phyloP scores from a whole-genome alignment of 176 grass and related monocot genomes.

The Otatea glauca region DNA sequence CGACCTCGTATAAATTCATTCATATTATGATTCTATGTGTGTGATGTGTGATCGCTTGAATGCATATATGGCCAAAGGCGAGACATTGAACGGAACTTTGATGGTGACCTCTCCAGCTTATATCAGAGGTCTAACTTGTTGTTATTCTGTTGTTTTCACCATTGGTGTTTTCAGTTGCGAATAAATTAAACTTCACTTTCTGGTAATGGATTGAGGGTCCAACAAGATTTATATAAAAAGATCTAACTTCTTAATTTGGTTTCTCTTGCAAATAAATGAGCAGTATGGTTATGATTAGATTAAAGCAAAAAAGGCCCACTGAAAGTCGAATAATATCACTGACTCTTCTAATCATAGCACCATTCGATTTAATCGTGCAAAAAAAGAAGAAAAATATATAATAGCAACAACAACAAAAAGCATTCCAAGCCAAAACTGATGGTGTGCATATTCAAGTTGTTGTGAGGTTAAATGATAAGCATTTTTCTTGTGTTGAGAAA shows the following conservation, averaged over 20 bases:
- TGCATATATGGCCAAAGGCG: neutral
- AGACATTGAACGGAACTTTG: slow-evolving; percentile 22
- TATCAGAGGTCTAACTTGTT: slow-evolving; percentile 22
- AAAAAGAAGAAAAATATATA: neutral
- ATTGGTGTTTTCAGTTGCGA: slow-evolving; percentile 24
- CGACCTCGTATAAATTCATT: neutral
- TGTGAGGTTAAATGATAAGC: neutral
- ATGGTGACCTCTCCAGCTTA: slow-evolving; percentile 34
- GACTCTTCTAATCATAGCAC: neutral
- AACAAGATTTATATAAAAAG: neutral
- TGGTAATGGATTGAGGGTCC: neutral
- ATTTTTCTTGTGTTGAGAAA: neutral
- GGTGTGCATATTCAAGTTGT: neutral
- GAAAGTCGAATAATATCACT: neutral
- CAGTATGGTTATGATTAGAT: neutral
- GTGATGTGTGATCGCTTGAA: neutral
- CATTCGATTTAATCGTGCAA: neutral
- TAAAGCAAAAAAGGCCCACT: slow-evolving; percentile 3
- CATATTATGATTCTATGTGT: slow-evolving; percentile 6
- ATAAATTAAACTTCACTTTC: slow-evolving; percentile 34
- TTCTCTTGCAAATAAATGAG: neutral
- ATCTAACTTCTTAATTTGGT: slow-evolving; percentile 8
- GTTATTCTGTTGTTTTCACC: slow-evolving; percentile 45
- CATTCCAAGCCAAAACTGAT: slow-evolving; percentile 4
- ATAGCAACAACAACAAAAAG: neutral